Base-by-base conservation (phyloP, 768 basidiomycete species). In the Kwoniella pini region DNA sequence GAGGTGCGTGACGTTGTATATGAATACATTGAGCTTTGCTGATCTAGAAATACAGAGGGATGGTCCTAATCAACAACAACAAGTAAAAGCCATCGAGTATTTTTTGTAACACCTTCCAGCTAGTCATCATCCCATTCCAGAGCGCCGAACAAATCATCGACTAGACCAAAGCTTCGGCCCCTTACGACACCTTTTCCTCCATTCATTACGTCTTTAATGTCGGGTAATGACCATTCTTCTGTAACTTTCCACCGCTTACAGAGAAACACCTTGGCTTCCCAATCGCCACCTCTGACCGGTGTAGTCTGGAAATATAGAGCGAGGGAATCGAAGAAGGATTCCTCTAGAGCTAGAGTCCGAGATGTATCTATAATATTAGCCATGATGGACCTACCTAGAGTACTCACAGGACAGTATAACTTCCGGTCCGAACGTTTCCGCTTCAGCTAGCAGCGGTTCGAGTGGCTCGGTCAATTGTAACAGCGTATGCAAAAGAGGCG, bases 401-500 rank as follows among this genome's bases (percentile, higher is more conserved):
- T 3, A 63, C 79, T 45, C 63, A 79, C 78, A 92, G 0, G 89
- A 87, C 31, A 91, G 84, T 28, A 88, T 75, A 46, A 91, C 71
- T 12, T 80, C 64, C 33, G 80, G 79, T 5, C 69, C 60, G 33
- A 56, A 54, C 39, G 58, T 65, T 7, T 54, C 52, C 17, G 59
- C 62, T 7, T 49, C 48, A 15, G 52, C 49, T 42, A 9, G 40
- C n/a, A 42, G n/a, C 19, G 43, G 24, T 10, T 53, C 27, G n/a
- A 68, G 57, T 0, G 82, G 79, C 4, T 86, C 84, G 0, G 91
- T 87, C 21, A 93, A 81, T 21, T 87, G 83, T 2, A 95, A 79
- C 12, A 94, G 81, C 1, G 88, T 85, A 2, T 87, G 84, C 19
- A 94, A 80, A 17, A 94, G 83, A 4, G 88, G 88, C 0, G 85